A percentile compares a stretch with the other conserved stretches of the same genome.
phyloP scores from a whole-genome alignment of 208 protist species.

The Crithidia sp. region DNA sequence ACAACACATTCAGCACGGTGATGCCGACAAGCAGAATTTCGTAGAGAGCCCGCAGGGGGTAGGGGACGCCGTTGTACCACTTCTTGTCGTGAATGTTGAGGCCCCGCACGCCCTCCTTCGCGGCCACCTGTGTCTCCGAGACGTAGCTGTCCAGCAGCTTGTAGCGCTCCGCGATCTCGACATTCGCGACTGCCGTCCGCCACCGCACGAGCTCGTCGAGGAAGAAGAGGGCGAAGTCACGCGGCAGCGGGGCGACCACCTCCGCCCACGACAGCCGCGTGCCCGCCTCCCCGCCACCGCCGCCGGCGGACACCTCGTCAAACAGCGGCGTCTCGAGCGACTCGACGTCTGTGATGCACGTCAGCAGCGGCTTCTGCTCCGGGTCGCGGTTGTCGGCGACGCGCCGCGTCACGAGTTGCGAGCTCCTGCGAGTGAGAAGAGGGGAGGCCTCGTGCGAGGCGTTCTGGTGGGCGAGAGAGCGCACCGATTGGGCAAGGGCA shows the following conservation, averaged over 20 bases:
- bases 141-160: conserved; percentile 40
- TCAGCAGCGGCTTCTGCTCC: conserved; percentile 38
- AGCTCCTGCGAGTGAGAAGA: conserved; percentile 4
- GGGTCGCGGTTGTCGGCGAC: neutral
- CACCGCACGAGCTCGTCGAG: conserved; percentile 69
- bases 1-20: conserved; percentile 47
- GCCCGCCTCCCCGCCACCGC: conserved; percentile 5
- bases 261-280: conserved; percentile 37
- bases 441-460: conserved; percentile 13
- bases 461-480: conserved; percentile 9
- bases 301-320: neutral
- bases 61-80: conserved; percentile 59
- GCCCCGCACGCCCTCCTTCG: conserved; percentile 16
- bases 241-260: conserved; percentile 40
- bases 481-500: conserved; percentile 22
- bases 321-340: conserved; percentile 7
- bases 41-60: conserved; percentile 46
- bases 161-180: conserved; percentile 50
- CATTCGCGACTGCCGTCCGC: conserved; percentile 40
- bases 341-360: conserved; percentile 37
- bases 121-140: conserved; percentile 6
- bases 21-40: conserved; percentile 39
- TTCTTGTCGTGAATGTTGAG: conserved; percentile 41
- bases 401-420: neutral
- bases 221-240: conserved; percentile 52